phyloP scores from a whole-genome alignment of 768 basidiomycete genomes.

The Lyophyllum semitale region DNA sequence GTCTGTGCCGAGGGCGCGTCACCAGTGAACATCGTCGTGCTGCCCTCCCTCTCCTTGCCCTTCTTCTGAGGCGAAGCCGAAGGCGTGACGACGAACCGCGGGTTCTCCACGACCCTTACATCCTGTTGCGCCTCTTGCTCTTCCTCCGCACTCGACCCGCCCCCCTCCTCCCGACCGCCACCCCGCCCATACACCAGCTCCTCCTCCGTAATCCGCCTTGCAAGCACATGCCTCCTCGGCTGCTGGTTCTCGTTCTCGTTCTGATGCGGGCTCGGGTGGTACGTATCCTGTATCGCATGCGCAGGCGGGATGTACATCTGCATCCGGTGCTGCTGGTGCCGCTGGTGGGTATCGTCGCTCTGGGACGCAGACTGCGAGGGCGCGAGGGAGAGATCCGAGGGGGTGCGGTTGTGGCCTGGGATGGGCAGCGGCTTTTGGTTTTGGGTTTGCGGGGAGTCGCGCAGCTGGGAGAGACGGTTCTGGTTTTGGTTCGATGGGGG shows the following conservation, averaged over 20 bases:
- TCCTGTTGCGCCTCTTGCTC: constrained; percentile 25
- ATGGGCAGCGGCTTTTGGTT: constrained; percentile 20
- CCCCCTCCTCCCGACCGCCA: constrained; percentile 22
- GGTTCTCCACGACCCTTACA: constrained; percentile 57
- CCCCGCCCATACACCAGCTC: constrained; percentile 17
- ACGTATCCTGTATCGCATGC: constrained; percentile 41
- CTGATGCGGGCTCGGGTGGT: constrained; percentile 1
- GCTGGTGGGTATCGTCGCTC: constrained; percentile 25
- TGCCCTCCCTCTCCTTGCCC: not conserved
- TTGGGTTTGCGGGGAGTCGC: not conserved
- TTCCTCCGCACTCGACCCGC: constrained; percentile 37
- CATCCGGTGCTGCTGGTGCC: constrained; percentile 3
- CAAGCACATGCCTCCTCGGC: constrained; percentile 24
- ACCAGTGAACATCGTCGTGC: not conserved
- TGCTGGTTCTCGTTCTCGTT: not conserved
- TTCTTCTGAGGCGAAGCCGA: not conserved
- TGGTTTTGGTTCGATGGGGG: not conserved
- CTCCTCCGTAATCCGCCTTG: constrained; percentile 36
- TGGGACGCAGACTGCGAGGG: constrained; percentile 83
- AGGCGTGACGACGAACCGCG: constrained; percentile 39
- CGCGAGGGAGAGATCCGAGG: constrained; percentile 65
- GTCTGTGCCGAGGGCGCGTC: not conserved
- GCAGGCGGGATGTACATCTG: constrained; percentile 49
- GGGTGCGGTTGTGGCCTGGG: constrained; percentile 34
- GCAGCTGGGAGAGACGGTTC: not conserved